Percentiles rank a stretch among this genome's conserved stretches.
These are phyloP conservation scores for Macaranga tanarius DNA, from an alignment of 441 rosid species.

Conservation along the genomic window DNA sequence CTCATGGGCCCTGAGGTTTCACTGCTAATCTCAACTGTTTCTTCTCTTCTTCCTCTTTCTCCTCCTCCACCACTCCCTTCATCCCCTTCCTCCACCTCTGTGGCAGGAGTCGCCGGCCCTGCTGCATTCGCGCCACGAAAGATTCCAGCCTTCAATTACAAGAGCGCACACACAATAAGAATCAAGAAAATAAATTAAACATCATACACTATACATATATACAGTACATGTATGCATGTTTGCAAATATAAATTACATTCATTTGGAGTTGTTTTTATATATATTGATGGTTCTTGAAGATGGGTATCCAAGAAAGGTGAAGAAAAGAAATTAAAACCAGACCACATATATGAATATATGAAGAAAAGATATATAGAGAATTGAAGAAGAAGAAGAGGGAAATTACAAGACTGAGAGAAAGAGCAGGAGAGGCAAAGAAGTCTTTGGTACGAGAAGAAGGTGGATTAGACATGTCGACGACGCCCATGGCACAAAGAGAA, in stretches of 20 bases:
- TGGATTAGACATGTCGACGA: conserved; percentile 85
- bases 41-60: conserved; percentile 48
- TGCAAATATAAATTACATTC: neutral
- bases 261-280: neutral
- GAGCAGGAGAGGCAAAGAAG: conserved; percentile 95
- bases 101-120: conserved; percentile 33
- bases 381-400: neutral
- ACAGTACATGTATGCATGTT: neutral
- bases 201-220: neutral
- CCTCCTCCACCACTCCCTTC: conserved; percentile 56
- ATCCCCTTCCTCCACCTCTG: conserved; percentile 49
- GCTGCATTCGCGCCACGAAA: conserved; percentile 63
- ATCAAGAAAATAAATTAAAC: neutral
- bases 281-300: conserved; percentile 17
- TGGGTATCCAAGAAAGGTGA: neutral
- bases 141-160: conserved; percentile 72
- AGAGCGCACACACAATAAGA: neutral
- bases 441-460: conserved; percentile 75
- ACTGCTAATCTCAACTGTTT: conserved; percentile 86
- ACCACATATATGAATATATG: too few relatives aligned
- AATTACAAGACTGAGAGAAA: conserved; percentile 84
- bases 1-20: conserved; percentile 89
- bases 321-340: too few relatives aligned
- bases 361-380: neutral
- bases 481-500: conserved; percentile 66